A percentile compares a stretch with the other conserved stretches of the same genome.
Conservation (phyloP, 768 basidiomycete species). For the Leccinum subtestaceum region DNA sequence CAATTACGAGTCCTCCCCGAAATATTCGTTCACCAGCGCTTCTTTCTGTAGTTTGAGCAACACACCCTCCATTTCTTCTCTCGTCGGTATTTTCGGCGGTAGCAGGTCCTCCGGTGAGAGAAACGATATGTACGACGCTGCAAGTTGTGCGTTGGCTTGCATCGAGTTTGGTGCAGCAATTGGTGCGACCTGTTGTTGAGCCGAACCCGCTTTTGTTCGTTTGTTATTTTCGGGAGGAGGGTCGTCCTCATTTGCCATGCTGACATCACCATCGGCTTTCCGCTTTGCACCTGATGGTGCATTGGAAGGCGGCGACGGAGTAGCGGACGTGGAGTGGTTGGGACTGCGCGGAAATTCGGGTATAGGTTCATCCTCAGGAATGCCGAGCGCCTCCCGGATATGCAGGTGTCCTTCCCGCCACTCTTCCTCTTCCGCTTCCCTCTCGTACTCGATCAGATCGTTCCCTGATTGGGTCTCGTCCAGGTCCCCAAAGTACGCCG, state of each 20-base stretch:
- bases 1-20: conserved; percentile 40
- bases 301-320: conserved; percentile 22
- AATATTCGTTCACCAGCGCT: conserved; percentile 78
- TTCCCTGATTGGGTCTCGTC: conserved; percentile 65
- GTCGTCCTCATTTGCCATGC: conserved; percentile 32
- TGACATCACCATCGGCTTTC: conserved; percentile 48
- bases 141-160: conserved; percentile 47
- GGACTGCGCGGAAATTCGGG: conserved; percentile 47
- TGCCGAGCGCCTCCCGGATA: conserved; percentile 50
- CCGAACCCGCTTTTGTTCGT: conserved; percentile 26
- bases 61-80: conserved; percentile 75
- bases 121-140: conserved; percentile 70
- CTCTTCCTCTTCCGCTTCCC: conserved; percentile 67
- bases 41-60: conserved; percentile 76
- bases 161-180: conserved; percentile 15
- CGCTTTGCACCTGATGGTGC: conserved; percentile 44
- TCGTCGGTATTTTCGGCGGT: conserved; percentile 71
- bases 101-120: conserved; percentile 69
- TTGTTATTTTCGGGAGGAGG: conserved; percentile 27
- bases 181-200: conserved; percentile 3
- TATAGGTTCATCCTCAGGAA: conserved; percentile 49
- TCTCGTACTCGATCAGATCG: conserved; percentile 69
- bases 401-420: conserved; percentile 62
- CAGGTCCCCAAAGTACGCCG: conserved; percentile 86
- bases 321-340: background rate